Evolutionary conservation across 345 rosid genomes (phyloP).

Genomic region (Melaleuca alternifolia): DNA sequence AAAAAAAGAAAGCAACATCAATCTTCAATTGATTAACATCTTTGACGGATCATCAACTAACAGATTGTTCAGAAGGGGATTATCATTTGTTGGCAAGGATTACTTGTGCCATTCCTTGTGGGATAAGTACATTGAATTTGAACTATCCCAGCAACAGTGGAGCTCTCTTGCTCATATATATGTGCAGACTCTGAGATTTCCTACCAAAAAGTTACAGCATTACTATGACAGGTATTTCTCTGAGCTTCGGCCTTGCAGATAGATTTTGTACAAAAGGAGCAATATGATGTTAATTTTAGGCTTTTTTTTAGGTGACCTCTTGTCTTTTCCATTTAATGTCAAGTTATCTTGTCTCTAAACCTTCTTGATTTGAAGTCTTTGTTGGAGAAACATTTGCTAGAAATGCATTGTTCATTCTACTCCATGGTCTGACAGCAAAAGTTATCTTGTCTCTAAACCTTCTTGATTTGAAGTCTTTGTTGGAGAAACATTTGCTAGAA

Average conservation of each 20-base stretch:
- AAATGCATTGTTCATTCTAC: not conserved
- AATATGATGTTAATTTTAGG: not conserved
- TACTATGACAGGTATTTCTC: constrained; percentile 58
- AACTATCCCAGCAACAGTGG: constrained; percentile 55
- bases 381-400: not conserved
- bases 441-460: no score
- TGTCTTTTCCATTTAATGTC: not conserved
- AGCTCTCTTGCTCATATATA: constrained; percentile 53
- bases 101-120: constrained; percentile 59
- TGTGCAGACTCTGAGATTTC: constrained; percentile 58
- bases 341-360: not conserved
- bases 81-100: constrained; percentile 84
- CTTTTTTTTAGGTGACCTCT: not conserved
- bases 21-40: not conserved
- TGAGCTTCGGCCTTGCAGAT: not conserved
- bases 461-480: not conserved
- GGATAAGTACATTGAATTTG: constrained; percentile 73
- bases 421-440: not conserved
- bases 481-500: not conserved
- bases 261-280: not conserved
- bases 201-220: constrained; percentile 53
- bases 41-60: not conserved
- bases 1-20: not conserved
- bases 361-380: not conserved
- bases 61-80: constrained; percentile 71